Evolutionary conservation across 345 rosid species (phyloP), one percentile per base, ranked within the genome.

Genomic region (Iberis pinnata): DNA sequence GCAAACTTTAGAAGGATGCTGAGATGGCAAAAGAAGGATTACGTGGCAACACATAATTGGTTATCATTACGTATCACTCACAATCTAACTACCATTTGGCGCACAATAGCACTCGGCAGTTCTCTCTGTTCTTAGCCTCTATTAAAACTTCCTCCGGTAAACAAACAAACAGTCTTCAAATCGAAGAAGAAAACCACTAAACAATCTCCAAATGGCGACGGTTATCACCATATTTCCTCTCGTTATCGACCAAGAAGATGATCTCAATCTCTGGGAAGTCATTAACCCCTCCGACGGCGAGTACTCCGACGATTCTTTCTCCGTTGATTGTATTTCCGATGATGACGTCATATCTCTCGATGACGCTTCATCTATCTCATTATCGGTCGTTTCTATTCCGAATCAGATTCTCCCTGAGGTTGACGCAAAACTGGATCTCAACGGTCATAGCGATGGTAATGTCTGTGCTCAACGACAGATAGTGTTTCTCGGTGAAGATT

Each of bases 241-340:
- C 38, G 9, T 53, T 31, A 46, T 51, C 38, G 8, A 52, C 56
- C 19, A 44, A 5, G 60, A 45, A 60, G 50, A 20, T 9, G 33
- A 29, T 44, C 61, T 68, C 36, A 44, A 60, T 12, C 60, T 56
- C 33, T 76, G 80, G 80, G 78, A 76, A 64, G 51, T 76, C 38
- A 62, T 76, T 58, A 59, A 76, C 20, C 31, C 41, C 18, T 70
- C 66, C 11, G 80, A 76, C 3, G 70, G 68, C 57, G 75, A 42
- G 11, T 65, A 40, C 52, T 64, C 73, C 1, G 70, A 70, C 47
- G 73, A 70, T 46, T 70, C 74, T 15, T 63, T 58, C 63, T 58
- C 66, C 41, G 58, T 64, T 19, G 70, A 70, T 22, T 58, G 70
- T 40, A 53, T 64, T 19, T 64, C 70, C 38, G 70, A 64, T 42